These are phyloP conservation scores for Inga oerstediana DNA, from an alignment of 306 rosid species.

Conservation along the genomic window DNA sequence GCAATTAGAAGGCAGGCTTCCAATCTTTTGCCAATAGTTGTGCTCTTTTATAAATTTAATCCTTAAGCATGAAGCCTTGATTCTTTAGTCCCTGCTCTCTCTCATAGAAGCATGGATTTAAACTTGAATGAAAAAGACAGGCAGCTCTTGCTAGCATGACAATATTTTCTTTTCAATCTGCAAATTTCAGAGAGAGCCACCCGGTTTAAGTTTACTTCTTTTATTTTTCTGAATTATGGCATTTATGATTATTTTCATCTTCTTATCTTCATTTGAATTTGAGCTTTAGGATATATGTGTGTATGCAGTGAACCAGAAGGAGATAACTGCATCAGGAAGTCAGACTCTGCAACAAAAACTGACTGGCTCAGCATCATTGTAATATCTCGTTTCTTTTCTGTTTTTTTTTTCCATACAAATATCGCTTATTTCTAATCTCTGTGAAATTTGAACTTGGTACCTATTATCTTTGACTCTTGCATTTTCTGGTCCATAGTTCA, in stretches of 20 bases:
- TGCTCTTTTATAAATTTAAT: background rate
- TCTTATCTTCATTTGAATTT: conserved; percentile 27
- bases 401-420: no score
- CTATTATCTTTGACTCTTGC: background rate
- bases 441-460: conserved; percentile 11
- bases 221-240: background rate
- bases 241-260: conserved; percentile 3
- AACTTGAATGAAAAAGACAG: background rate
- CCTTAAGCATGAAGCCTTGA: conserved; percentile 1
- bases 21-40: conserved; percentile 22
- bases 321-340: conserved; percentile 63
- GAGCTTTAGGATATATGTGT: conserved; percentile 28
- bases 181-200: background rate
- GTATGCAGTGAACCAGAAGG: conserved; percentile 80
- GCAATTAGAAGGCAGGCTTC: conserved; percentile 80
- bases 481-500: background rate
- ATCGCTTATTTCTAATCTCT: conserved; percentile 11
- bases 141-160: background rate
- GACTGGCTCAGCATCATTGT: conserved; percentile 95
- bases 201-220: background rate
- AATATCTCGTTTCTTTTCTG: conserved; percentile 22
- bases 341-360: conserved; percentile 52
- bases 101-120: conserved; percentile 11
- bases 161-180: background rate
- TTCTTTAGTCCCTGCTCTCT: background rate